Conservation (phyloP, 441 rosid genomes). For the Euphorbia schlechtendalii region DNA sequence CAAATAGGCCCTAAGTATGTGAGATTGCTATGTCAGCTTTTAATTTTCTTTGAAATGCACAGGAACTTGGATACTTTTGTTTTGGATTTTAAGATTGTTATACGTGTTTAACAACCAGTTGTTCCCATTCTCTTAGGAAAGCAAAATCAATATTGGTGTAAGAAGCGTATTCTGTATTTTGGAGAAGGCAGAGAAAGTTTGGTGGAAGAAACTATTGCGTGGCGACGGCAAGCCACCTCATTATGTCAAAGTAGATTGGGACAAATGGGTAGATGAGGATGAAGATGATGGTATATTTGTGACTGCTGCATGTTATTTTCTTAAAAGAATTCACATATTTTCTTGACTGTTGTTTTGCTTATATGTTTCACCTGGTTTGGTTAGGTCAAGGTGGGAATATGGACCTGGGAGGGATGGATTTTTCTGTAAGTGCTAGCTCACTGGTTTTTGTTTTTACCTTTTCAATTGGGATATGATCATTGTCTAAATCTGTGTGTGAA, state of each 20-base stretch:
- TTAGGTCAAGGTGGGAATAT: conserved; percentile 51
- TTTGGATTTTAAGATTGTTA: not conserved
- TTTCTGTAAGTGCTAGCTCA: conserved; percentile 39
- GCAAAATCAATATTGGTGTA: conserved; percentile 43
- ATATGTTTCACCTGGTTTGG: not conserved
- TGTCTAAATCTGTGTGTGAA: not conserved
- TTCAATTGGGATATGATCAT: not conserved
- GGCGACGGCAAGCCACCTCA: conserved; percentile 50
- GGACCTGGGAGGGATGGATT: conserved; percentile 83
- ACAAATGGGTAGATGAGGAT: conserved; percentile 66
- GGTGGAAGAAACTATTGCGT: conserved; percentile 62
- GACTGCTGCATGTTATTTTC: not conserved
- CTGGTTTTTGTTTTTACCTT: not conserved
- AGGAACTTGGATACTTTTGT: not conserved
- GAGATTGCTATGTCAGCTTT: too few species aligned
- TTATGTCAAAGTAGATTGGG: conserved; percentile 65
- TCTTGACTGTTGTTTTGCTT: conserved; percentile 2
- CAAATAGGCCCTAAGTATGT: too few species aligned
- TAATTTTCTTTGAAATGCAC: too few species aligned
- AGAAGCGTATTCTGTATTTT: conserved; percentile 43
- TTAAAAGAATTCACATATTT: not conserved
- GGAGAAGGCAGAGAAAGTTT: conserved; percentile 51
- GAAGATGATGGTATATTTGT: conserved; percentile 37
- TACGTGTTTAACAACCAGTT: not conserved
- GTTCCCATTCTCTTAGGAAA: conserved; percentile 33